Conservation (phyloP, 2,329 filamentous ascomycete species). For the Scedosporium dehoogii region DNA sequence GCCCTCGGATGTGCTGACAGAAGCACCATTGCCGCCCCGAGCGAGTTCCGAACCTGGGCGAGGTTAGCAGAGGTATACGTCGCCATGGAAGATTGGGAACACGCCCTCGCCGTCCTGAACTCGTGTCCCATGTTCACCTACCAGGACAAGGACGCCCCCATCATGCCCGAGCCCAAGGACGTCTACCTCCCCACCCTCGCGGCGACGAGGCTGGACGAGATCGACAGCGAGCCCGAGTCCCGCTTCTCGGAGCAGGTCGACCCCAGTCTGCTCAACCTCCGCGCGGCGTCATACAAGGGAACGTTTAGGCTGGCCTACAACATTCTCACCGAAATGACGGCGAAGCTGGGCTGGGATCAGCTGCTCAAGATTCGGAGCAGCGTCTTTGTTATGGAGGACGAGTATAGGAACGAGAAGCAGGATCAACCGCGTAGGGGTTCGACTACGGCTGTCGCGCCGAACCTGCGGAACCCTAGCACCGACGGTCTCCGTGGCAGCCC, state of each 20-base stretch:
- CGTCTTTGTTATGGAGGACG: constrained; percentile 99
- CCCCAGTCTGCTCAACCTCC: constrained; percentile 72
- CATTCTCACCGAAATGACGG: constrained; percentile 88
- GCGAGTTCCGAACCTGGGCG: constrained; percentile 96
- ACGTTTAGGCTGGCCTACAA: constrained; percentile 94
- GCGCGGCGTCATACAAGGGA: constrained; percentile 83
- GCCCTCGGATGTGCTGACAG: constrained; percentile 89
- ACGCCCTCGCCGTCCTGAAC: constrained; percentile 88
- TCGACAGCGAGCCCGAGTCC: constrained; percentile 80
- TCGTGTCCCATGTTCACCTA: constrained; percentile 99
- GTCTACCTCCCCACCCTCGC: constrained; percentile 78
- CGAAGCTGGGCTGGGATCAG: constrained; percentile 96
- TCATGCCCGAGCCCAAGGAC: constrained; percentile 87
- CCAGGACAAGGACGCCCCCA: constrained; percentile 91
- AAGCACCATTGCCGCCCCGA: constrained; percentile 88
- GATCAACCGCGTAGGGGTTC: constrained; percentile 30
- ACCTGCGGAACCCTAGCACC: constrained; percentile 70
- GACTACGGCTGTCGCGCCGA: constrained; percentile 38
- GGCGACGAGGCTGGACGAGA: constrained; percentile 88
- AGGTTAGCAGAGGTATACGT: constrained; percentile 90
- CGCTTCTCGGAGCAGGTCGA: constrained; percentile 80
- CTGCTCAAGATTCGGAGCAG: constrained; percentile 88
- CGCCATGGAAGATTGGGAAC: constrained; percentile 89
- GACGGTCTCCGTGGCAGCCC: constrained; percentile 67
- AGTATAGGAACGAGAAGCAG: constrained; percentile 84